Base-by-base conservation (phyloP, 768 basidiomycete genomes). In the Phylloporus arenicola region DNA sequence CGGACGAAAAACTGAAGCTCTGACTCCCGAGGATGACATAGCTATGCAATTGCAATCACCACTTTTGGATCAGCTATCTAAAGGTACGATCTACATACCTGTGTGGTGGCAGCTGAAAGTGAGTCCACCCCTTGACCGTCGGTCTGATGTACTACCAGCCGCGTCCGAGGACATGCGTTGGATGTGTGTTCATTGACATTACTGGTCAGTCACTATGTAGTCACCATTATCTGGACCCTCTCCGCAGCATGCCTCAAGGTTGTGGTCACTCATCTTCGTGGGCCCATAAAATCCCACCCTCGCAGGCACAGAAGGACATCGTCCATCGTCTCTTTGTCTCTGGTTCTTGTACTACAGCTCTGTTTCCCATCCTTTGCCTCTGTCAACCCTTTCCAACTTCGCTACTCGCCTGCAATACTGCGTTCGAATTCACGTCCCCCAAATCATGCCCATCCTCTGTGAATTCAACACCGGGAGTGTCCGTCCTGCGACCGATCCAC, bases 361-460 rank as follows among this genome's bases (percentile, higher is more conserved):
- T 7, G 25, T 25, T 25, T 25, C 25, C 7, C 25, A 25, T 25
- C 25, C 25, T 25, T 7, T 25, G 25, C 25, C 25, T 25, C 16
- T 13, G 20, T 24, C 20, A 40, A 14, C 22, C 22, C 24, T 8
- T 14, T 9, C 17, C n/a, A 27, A 17, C 35, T 6, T 16, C 27
- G 7, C 27, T 7, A 27, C 27, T 9, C 7, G 9, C 27, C 27
- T 9, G 27, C 27, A 6, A 27, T 17, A 20, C 12, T 37, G 35
- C 35, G n/a, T 37, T 37, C 35, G 14, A 37, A 17, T 20, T n/a
- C 19, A 12, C 19, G 14, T 12, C 17, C 39, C 22, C 22, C 7
- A 22, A 17, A 16, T 34, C 40, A 59, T 59, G 58, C 54, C 58
- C 13, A 6, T 54, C 33, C 27, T 60, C n/a, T 45, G 52, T 13